Evolutionary conservation across 78 protist species (phyloP).

Genomic region (Dictyostelium purpureum): DNA sequence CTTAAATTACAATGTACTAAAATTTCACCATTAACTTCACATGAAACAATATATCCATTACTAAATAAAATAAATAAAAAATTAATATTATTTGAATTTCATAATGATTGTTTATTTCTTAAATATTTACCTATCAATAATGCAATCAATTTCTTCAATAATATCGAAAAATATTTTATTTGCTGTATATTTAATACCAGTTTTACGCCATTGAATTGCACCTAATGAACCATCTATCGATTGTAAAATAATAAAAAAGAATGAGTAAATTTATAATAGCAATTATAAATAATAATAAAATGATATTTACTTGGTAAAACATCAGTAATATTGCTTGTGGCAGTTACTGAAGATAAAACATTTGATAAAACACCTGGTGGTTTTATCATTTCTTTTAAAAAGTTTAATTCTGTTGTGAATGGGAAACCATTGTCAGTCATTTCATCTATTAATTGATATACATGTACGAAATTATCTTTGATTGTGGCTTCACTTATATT

Average conservation of each 20-base stretch:
- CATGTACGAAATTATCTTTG: conserved; percentile 83
- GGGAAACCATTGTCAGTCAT: conserved; percentile 96
- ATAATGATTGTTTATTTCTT: background rate
- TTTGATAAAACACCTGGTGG: conserved; percentile 83
- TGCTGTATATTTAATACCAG: conserved; percentile 89
- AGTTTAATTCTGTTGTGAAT: conserved; percentile 90
- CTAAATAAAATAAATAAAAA: conserved; percentile 1
- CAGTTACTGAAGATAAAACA: conserved; percentile 35
- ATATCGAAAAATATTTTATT: conserved; percentile 95
- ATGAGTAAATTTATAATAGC: background rate
- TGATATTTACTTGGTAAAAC: conserved; percentile 53
- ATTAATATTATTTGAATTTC: background rate
- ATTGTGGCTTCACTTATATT: conserved; percentile 59
- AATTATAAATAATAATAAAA: background rate
- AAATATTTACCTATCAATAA: conserved; percentile 70
- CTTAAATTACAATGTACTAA: conserved; percentile 53
- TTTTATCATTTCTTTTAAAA: conserved; percentile 89
- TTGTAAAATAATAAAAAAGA: background rate
- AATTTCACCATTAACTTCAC: conserved; percentile 83
- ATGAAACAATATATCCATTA: conserved; percentile 70
- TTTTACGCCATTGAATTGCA: conserved; percentile 91
- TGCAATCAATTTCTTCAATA: conserved; percentile 90
- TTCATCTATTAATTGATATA: conserved; percentile 93
- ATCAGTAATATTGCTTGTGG: conserved; percentile 64
- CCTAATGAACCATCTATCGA: conserved; percentile 64